Evolutionary conservation across 2,329 filamentous ascomycete genomes (phyloP).

Genomic region (Xylariales sp.): DNA sequence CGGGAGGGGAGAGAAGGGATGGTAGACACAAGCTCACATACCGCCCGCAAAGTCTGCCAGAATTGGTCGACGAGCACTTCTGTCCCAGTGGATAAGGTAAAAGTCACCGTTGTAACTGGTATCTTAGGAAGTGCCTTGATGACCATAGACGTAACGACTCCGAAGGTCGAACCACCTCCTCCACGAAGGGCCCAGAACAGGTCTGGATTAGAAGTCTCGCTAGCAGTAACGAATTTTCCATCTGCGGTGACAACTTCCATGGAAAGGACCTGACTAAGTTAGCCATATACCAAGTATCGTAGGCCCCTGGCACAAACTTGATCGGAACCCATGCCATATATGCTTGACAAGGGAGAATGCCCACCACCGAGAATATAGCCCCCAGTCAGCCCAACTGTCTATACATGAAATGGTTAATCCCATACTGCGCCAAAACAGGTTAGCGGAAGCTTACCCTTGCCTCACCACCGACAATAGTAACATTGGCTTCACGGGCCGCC

Average conservation of each 20-base stretch:
- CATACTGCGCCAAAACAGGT: neutral
- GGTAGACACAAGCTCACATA: neutral
- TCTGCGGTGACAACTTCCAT: constrained; percentile 62
- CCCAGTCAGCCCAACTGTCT: constrained; percentile 63
- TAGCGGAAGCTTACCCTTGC: constrained; percentile 39
- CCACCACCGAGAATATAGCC: constrained; percentile 63
- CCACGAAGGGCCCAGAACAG: constrained; percentile 65
- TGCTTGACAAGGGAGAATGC: constrained; percentile 63
- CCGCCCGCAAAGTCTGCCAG: constrained; percentile 47
- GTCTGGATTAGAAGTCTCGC: constrained; percentile 57
- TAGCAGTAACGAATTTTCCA: constrained; percentile 58
- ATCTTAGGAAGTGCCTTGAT: constrained; percentile 52
- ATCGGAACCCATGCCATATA: constrained; percentile 64
- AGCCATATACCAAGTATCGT: constrained; percentile 4
- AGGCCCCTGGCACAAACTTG: constrained; percentile 46
- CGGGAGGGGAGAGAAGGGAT: neutral
- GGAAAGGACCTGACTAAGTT: constrained; percentile 53
- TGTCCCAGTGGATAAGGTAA: constrained; percentile 40
- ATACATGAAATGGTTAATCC: neutral
- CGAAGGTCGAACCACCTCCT: constrained; percentile 59
- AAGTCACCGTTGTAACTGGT: constrained; percentile 48
- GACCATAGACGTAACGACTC: constrained; percentile 57
- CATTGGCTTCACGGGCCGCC: constrained; percentile 42
- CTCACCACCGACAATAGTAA: constrained; percentile 44
- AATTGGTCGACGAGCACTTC: constrained; percentile 49